Conservation (phyloP, 2,329 filamentous ascomycete species). For the Aspergillus novofumigatus region DNA sequence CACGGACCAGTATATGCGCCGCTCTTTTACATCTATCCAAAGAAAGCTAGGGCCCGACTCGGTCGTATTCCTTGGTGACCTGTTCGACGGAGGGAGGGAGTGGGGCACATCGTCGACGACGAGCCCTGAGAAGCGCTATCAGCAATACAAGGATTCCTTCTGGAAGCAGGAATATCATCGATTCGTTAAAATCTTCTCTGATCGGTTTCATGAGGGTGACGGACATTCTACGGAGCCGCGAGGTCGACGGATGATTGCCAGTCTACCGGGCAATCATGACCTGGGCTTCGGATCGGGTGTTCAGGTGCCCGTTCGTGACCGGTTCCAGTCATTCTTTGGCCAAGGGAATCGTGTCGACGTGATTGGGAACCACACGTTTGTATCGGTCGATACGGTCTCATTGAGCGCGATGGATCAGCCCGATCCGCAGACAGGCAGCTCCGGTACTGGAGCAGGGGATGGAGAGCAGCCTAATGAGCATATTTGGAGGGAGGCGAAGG, state of each 20-base stretch:
- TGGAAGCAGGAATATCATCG: conserved; percentile 85
- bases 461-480: conserved; percentile 50
- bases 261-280: conserved; percentile 91
- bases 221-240: conserved; percentile 55
- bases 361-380: conserved; percentile 90
- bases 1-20: conserved; percentile 85
- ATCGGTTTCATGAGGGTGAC: conserved; percentile 60
- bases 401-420: conserved; percentile 68
- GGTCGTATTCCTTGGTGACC: conserved; percentile 84
- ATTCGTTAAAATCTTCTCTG: conserved; percentile 81
- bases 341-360: conserved; percentile 87
- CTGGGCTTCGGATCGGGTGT: conserved; percentile 85
- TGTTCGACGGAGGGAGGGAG: conserved; percentile 94
- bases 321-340: conserved; percentile 86
- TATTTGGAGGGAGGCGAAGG: conserved; percentile 71
- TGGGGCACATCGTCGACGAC: conserved; percentile 70
- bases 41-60: conserved; percentile 74
- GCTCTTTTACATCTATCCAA: conserved; percentile 77
- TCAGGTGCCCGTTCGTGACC: conserved; percentile 70
- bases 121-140: conserved; percentile 64
- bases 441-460: conserved; percentile 43
- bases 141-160: conserved; percentile 72
- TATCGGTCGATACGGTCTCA: conserved; percentile 85
- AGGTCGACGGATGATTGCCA: conserved; percentile 74
- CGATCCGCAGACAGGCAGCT: conserved; percentile 45